phyloP scores from a whole-genome alignment of 2,329 filamentous ascomycete species.

The Xylaria arbuscula region DNA sequence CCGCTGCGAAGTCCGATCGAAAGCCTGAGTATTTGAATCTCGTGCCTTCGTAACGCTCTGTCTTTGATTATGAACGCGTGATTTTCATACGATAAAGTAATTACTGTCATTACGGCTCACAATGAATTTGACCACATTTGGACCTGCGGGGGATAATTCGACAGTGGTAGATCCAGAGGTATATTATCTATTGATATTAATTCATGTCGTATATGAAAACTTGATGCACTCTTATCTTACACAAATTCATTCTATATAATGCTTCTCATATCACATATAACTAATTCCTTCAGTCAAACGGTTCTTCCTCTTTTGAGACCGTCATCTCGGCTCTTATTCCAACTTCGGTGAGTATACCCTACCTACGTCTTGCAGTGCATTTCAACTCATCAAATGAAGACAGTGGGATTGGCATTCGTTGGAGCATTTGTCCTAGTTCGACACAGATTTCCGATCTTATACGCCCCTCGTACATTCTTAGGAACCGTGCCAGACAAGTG shows the following conservation, averaged over 20 bases:
- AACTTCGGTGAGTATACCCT: constrained; percentile 44
- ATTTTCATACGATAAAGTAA: not conserved
- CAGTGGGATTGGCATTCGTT: constrained; percentile 44
- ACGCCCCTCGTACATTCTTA: constrained; percentile 48
- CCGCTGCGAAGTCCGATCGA: not conserved
- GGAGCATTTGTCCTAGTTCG: constrained; percentile 47
- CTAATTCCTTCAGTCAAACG: constrained; percentile 42
- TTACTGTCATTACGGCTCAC: not conserved
- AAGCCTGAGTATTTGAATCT: not conserved
- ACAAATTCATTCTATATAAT: not conserved
- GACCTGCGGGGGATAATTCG: not conserved
- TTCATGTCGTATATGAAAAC: not conserved
- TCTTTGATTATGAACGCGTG: not conserved
- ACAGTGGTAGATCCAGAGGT: constrained; percentile 30
- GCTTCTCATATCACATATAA: not conserved
- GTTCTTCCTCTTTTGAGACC: constrained; percentile 47
- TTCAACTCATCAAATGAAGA: constrained; percentile 40
- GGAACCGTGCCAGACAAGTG: constrained; percentile 48
- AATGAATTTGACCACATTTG: constrained; percentile 6
- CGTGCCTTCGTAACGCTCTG: not conserved
- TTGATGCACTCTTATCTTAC: not conserved
- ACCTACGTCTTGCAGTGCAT: not conserved
- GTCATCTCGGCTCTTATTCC: constrained; percentile 48
- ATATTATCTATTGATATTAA: constrained; percentile 19
- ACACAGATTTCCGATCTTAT: constrained; percentile 45